Evolutionary conservation across 805 yeast species (phyloP), one percentile per base, ranked within the genome.

Genomic region (Hanseniaspora singularis): DNA sequence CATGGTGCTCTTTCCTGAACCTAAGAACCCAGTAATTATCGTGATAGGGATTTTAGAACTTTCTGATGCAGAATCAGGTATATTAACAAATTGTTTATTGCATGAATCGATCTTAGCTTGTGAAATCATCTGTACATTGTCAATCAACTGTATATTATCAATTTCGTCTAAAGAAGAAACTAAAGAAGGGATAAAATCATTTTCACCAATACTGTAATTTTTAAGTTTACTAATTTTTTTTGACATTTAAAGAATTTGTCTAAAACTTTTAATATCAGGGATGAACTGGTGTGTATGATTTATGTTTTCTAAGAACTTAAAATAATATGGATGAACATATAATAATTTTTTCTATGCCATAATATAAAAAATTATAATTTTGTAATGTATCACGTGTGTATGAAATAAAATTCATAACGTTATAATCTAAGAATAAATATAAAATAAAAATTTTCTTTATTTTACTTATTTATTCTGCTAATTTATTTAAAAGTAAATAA

Each of bases 11-110:
- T 92, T 92, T 1, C 98, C 98, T 11, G 95, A 81, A 1, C 98
- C 98, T 33, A 92, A 64, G 58, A 88, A 92, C 2, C 98, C 98
- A 0, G 98, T 89, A 32, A 92, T 77, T 14, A 92, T 85, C 0
- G 96, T 86, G 15, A 92, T 77, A 1, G 98, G 98, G 4, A 88
- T 88, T 58, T 76, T 79, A n/a, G n/a, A n/a, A n/a, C n/a, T n/a
- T n/a, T n/a, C n/a, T n/a, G n/a, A n/a, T 1, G 12, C n/a, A 12
- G 20, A n/a, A 2, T 8, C 3, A 5, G 30, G 33, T 14, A 27
- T 18, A 12, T 26, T 38, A 6, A 51, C 51, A 18, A 52, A 37
- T 34, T 58, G 63, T 28, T 53, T 54, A 46, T 63, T 63, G 3
- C 57, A 62, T 16, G 59, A 53, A 7, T 51, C 53, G 18, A 62